Conservation (phyloP, 1,284 basidiomycete genomes). For the Microbotryum silenes-acaulis region DNA sequence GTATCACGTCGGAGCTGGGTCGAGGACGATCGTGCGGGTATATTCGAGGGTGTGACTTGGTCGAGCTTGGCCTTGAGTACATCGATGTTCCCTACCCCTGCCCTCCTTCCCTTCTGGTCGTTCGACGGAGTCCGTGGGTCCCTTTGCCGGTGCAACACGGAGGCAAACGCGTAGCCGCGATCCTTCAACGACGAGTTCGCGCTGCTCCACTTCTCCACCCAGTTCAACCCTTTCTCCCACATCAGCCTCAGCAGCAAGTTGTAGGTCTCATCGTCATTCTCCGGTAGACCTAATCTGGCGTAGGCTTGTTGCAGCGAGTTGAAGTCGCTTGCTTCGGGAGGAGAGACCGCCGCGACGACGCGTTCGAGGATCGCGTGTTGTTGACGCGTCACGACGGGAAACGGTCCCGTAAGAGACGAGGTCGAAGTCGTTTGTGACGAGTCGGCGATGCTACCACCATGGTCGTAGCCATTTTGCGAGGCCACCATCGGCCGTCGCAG, state of each 20-base stretch:
- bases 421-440: background rate
- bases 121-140: background rate
- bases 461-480: no score
- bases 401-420: slow-evolving; percentile 6
- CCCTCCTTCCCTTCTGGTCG: no score
- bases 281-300: background rate
- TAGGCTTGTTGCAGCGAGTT: background rate
- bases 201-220: slow-evolving; percentile 26
- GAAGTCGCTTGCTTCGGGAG: background rate
- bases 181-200: slow-evolving; percentile 5
- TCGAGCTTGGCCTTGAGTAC: slow-evolving; percentile 1
- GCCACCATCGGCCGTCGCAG: no score
- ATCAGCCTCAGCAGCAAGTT: slow-evolving; percentile 12
- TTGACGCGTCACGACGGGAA: slow-evolving; percentile 2
- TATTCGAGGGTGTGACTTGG: slow-evolving; percentile 4
- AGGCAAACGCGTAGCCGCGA: background rate
- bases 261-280: slow-evolving; percentile 10
- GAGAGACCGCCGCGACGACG: slow-evolving; percentile 6
- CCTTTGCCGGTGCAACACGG: background rate
- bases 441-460: no score
- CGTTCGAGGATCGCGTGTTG: slow-evolving; percentile 4
- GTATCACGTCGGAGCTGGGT: background rate
- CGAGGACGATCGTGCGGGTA: background rate
- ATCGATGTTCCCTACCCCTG: background rate
- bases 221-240: slow-evolving; percentile 15